Base-by-base conservation (phyloP, 2,329 filamentous ascomycete genomes). In the Colletotrichum euphorbiae region DNA sequence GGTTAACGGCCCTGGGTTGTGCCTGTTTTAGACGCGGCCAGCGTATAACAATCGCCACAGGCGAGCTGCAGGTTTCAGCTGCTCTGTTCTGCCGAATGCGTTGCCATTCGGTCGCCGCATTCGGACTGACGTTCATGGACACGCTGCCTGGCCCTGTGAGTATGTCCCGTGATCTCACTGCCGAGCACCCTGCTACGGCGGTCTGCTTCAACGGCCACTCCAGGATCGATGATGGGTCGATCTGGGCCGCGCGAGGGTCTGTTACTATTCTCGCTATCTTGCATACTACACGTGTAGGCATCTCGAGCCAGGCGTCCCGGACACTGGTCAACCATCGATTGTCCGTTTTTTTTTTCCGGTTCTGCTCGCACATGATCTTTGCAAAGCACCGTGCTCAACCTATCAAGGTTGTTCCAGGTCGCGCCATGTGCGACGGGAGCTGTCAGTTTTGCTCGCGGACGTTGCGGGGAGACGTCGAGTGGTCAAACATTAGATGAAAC, bases 31-130 rank as follows among this genome's bases (percentile, higher is more conserved):
- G 63, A 69, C 63, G 69, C 69, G 69, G 62, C 63, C 58, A 63
- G 63, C 67, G 68, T 63, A 70, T 64, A 59, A 65, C 62, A 50
- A 60, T 70, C 68, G 69, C 69, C 69, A 71, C 69, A 54, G 52
- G 56, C 59, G 45, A 69, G 62, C 62, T 69, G 67, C 67, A 62
- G 52, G 56, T 67, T 67, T 69, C 67, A 69, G 67, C 67, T 69
- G 62, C 56, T 62, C 56, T 24, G 21, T 38, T 51, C 43, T 51
- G 46, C 45, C 31, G 46, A 50, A 40, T 45, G 40, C 55, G 17
- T 46, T 28, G 43, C 48, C 46, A 69, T 62, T 42, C 66, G 19
- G 21, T 31, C 38, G 33, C 36, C 28, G 28, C 36, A 15, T n/a
- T 43, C 33, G 33, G 31, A 50, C 55, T 56, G 48, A 66, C 50